Evolutionary conservation across 441 rosid genomes (phyloP), one percentile per base, ranked within the genome.

Genomic region (Gossypium aridum): DNA sequence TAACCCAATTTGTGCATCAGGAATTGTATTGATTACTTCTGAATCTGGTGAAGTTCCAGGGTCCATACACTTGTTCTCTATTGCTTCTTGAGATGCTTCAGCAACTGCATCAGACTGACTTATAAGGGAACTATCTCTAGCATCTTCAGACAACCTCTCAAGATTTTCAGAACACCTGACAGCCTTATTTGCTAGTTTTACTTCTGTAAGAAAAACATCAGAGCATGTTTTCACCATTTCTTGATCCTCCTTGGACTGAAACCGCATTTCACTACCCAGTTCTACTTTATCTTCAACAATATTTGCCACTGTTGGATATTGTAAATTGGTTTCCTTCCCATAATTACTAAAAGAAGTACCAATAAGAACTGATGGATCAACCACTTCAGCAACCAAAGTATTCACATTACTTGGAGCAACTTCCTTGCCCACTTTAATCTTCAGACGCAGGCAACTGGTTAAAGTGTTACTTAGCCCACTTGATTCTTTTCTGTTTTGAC

Each of bases 21-120:
- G 88, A 82, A 82, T 83, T 76, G 80, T 54, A 87, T 92, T 91
- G 55, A 92, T 91, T 63, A 93, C 98, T 89, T 96, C 99, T n/a
- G 99, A 96, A 88, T 96, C 99, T 17, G 99, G 99, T 76, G 99
- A 96, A 78, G 98, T 92, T 85, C 89, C 98, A 71, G 94, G 86
- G 75, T 87, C 92, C 71, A 86, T 64, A 76, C 87, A 84, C 51
- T 76, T 79, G 73, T 81, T 82, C 78, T 80, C 88, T 66, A 65
- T 78, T 23, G 77, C 82, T 79, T 67, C 90, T 78, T 70, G 84
- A 61, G 83, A 78, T 60, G 80, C 75, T 76, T 85, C 88, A 79
- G 62, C 87, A 76, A 80, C 81, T 31, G 66, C 73, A 76, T 72
- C 78, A 25, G 80, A 78, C 73, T 85, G 76, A 69, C 76, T 66